Percentiles rank a stretch among this genome's conserved stretches.
phyloP scores from a whole-genome alignment of 1,284 basidiomycete species.

The Cystobasidium sp. region DNA sequence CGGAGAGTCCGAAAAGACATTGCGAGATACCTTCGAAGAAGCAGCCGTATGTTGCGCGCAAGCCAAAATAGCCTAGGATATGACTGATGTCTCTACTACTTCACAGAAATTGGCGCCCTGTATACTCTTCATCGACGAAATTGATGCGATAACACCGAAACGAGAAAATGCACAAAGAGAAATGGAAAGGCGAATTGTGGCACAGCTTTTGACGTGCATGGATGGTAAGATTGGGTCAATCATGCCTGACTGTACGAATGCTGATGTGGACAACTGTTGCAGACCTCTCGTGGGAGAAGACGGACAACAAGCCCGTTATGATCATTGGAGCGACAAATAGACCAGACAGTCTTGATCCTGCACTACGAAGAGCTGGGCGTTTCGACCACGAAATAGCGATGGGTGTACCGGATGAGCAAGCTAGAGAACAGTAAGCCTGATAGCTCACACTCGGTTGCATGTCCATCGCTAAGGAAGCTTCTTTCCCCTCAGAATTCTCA shows the following conservation, averaged over 20 bases:
- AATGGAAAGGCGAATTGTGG: constrained; percentile 97
- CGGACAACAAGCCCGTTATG: constrained; percentile 83
- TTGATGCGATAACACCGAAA: constrained; percentile 97
- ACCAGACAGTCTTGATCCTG: constrained; percentile 91
- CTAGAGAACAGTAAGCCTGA: constrained; percentile 75
- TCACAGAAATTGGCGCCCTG: constrained; percentile 80
- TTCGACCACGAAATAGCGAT: constrained; percentile 98
- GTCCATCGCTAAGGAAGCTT: not conserved
- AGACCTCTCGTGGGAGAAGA: constrained; percentile 92
- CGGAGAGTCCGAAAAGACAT: constrained; percentile 93
- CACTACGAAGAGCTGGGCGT: constrained; percentile 85
- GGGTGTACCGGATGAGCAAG: constrained; percentile 91
- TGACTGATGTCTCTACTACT: constrained; percentile 1
- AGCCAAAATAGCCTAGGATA: not conserved
- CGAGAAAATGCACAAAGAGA: constrained; percentile 94
- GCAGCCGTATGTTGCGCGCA: constrained; percentile 69
- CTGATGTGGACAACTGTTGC: constrained; percentile 23
- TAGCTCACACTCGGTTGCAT: not conserved
- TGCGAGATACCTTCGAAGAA: constrained; percentile 94
- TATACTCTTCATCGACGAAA: constrained; percentile 92
- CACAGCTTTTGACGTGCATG: constrained; percentile 96
- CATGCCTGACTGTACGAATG: not conserved
- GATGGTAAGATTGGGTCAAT: constrained; percentile 68
- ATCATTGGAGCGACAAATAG: constrained; percentile 96
- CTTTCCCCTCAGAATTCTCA: constrained; percentile 68